Base-by-base conservation (phyloP, 164 flowering plant species). In the Chloranthus sessilifolius region DNA sequence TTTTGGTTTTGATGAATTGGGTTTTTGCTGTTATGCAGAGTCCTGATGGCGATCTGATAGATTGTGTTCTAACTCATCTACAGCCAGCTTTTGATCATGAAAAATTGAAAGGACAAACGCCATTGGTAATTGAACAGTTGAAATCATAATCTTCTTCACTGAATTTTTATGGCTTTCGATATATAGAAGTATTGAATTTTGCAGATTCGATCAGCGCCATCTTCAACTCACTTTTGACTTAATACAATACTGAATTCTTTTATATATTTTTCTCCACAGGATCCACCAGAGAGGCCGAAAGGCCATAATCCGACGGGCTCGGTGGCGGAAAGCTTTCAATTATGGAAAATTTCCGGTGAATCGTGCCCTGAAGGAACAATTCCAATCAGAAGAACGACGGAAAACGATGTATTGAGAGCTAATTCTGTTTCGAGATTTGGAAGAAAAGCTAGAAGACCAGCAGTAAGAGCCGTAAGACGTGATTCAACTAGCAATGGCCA, bases 41-140 rank as follows among this genome's bases (percentile, higher is more conserved):
- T 61, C 81, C 95, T 11, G 99, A 94, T 72, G 99, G 99, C 28
- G 99, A 94, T 76, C 42, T 80, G 17, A 81, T 94, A 48, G 94
- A 94, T 55, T 94, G 99, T 69, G 90, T 94, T 50, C 35, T 52
- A 3, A 53, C 83, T 56, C 86, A 94, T 76, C 86, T 73, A 49
- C 99, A 94, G 68, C 99, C 92, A 44, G 99, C 97, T 45, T 94
- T 94, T 74, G 99, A 94, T 64, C 99, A 94, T 65, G 90, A 96
- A n/a, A 37, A 63, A 64, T 79, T 94, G 25, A 74, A 50, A 72
- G 99, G 96, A 43, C 81, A 78, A 43, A 83, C 57, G 46, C 92
- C 96, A 58, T 33, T 89, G 92, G 96, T 89, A 76, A 14, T 47
- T 51, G 54, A 49, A 33, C 31, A 42, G 6, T 24, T 8, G 24